Conservation (phyloP, 495 filamentous ascomycete genomes). For the Podospora conica region DNA sequence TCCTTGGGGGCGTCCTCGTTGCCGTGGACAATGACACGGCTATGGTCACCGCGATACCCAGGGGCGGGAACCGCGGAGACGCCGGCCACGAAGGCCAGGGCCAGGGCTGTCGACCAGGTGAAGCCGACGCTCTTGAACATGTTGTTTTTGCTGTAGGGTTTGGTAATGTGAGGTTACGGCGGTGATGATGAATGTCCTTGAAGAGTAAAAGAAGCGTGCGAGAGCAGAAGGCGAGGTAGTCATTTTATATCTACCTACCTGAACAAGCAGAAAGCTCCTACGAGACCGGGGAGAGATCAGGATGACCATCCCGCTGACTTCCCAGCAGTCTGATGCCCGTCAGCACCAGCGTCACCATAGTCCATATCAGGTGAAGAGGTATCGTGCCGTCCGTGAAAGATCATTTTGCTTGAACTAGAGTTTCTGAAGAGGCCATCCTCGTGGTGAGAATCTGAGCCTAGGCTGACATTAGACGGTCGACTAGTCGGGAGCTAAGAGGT, state of each 20-base stretch:
- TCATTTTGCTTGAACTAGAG: neutral
- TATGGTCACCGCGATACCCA: constrained; percentile 2
- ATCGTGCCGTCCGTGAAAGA: neutral
- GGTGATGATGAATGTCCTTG: neutral
- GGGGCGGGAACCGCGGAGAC: constrained; percentile 12
- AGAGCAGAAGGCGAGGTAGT: neutral
- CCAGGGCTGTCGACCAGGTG: constrained; percentile 13
- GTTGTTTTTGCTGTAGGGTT: neutral
- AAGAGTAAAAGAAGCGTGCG: neutral
- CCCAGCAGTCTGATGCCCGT: neutral
- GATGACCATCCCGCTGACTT: neutral
- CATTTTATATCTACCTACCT: neutral
- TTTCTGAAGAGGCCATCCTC: neutral
- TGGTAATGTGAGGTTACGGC: neutral
- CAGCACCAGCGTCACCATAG: neutral
- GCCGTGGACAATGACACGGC: neutral
- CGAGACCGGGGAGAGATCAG: neutral
- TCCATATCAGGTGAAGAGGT: neutral
- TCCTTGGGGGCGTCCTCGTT: constrained; percentile 6
- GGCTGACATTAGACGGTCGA: neutral
- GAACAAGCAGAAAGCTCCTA: neutral
- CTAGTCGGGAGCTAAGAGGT: neutral
- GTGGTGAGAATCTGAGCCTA: neutral
- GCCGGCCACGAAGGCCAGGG: constrained; percentile 2
- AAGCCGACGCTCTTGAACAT: constrained; percentile 16